phyloP scores from a whole-genome alignment of 805 yeast genomes.

The Zygosaccharomyces gambellarensis region DNA sequence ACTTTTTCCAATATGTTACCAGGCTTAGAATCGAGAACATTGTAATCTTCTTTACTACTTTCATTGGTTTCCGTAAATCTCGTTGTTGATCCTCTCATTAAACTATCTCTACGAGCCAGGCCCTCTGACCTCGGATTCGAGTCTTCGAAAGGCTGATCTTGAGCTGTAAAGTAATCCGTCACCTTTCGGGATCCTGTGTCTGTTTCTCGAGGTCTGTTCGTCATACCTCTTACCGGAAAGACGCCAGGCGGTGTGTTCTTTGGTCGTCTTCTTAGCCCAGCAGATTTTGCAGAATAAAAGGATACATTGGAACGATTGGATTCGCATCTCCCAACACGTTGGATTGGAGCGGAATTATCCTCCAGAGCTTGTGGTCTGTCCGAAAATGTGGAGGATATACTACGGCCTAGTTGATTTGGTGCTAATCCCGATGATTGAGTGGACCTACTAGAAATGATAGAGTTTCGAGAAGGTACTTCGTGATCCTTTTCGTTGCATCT shows the following conservation, averaged over 20 bases:
- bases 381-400: neutral
- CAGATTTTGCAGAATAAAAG: slow-evolving; percentile 1
- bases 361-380: neutral
- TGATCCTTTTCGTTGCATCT: neutral
- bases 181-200: neutral
- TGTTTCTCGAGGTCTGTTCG: slow-evolving; percentile 43
- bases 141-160: neutral
- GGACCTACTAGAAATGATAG: neutral
- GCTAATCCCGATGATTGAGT: neutral
- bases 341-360: neutral
- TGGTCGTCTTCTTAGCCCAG: neutral
- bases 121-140: neutral
- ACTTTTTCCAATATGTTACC: slow-evolving; percentile 36
- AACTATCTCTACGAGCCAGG: neutral
- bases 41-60: slow-evolving; percentile 23
- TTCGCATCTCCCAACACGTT: neutral
- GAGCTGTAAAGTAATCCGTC: slow-evolving; percentile 10
- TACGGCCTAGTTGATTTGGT: neutral
- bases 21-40: slow-evolving; percentile 34
- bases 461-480: neutral
- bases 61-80: slow-evolving; percentile 6
- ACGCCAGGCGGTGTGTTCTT: slow-evolving; percentile 66
- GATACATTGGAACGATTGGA: slow-evolving; percentile 6
- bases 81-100: neutral
- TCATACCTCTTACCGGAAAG: slow-evolving; percentile 79